phyloP scores from a whole-genome alignment of 495 filamentous ascomycete species.

The Tuber magnatum region DNA sequence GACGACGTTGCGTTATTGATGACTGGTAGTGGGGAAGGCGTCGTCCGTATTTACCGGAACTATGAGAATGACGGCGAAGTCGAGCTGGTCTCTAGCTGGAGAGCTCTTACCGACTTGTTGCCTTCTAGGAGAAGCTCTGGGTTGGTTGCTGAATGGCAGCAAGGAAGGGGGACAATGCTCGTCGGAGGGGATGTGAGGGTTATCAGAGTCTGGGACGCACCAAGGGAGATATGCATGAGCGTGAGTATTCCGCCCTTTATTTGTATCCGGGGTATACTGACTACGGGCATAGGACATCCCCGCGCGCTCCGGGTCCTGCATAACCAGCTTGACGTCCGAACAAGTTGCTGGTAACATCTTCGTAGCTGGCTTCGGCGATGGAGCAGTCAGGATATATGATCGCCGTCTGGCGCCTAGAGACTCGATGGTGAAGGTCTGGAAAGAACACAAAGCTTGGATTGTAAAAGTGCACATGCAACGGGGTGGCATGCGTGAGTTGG shows the following conservation, averaged over 20 bases:
- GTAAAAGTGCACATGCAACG: constrained; percentile 95
- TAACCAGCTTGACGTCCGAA: constrained; percentile 91
- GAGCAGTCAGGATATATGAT: constrained; percentile 92
- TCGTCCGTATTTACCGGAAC: constrained; percentile 86
- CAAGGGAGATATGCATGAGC: constrained; percentile 80
- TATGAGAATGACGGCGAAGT: constrained; percentile 66
- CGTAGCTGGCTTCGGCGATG: constrained; percentile 92
- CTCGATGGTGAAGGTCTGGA: constrained; percentile 91
- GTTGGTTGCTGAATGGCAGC: constrained; percentile 96
- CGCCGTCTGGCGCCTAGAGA: constrained; percentile 71
- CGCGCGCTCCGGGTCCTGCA: constrained; percentile 88
- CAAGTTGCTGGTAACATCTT: constrained; percentile 96
- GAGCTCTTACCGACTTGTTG: constrained; percentile 84
- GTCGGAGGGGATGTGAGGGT: constrained; percentile 95
- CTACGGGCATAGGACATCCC: constrained; percentile 64
- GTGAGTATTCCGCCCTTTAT: constrained; percentile 43
- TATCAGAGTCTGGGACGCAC: constrained; percentile 91
- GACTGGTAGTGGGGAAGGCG: constrained; percentile 90
- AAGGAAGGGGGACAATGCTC: constrained; percentile 86
- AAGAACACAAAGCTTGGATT: constrained; percentile 90
- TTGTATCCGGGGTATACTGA: constrained; percentile 7
- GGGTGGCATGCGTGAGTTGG: constrained; percentile 80
- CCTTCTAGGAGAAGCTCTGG: constrained; percentile 88
- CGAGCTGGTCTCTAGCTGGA: constrained; percentile 86
- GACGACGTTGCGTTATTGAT: constrained; percentile 92